Percentiles rank a stretch among this genome's conserved stretches.
These are phyloP conservation scores for Physaria fendleri DNA, from an alignment of 345 rosid genomes.

Conservation along the genomic window DNA sequence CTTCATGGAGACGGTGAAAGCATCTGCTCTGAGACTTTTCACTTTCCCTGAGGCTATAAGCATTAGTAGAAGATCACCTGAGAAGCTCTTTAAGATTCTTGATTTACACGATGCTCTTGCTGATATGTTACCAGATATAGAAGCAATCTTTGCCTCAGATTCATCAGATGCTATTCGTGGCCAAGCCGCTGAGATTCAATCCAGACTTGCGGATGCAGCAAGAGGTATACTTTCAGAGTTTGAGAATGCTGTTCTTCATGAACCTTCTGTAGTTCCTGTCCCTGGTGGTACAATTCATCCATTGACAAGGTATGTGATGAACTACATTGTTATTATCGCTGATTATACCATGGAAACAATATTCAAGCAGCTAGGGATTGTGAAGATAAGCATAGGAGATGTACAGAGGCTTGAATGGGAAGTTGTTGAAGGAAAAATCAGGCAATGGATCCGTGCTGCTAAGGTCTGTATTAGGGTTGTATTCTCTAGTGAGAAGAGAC, in stretches of 20 bases:
- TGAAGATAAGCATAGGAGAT: no score
- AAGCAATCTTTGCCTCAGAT: constrained; percentile 61
- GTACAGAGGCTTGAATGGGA: constrained; percentile 80
- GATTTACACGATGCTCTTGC: constrained; percentile 75
- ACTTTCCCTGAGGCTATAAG: constrained; percentile 91
- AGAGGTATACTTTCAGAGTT: constrained; percentile 83
- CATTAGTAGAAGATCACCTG: constrained; percentile 82
- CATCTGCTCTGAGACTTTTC: constrained; percentile 66
- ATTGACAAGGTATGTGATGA: no score
- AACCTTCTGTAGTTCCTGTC: constrained; percentile 66
- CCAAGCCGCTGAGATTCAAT: constrained; percentile 74
- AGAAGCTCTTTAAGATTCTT: constrained; percentile 85
- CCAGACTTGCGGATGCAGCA: constrained; percentile 78
- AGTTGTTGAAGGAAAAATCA: constrained; percentile 61
- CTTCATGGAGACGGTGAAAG: constrained; percentile 80
- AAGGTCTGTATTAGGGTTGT: constrained; percentile 62
- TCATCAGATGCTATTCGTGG: constrained; percentile 47
- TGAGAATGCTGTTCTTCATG: constrained; percentile 69
- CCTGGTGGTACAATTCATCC: no score
- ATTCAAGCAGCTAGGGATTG: no score
- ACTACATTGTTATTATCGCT: no score
- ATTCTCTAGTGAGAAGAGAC: constrained; percentile 81
- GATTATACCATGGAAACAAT: no score
- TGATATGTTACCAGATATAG: constrained; percentile 73
- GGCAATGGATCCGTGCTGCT: constrained; percentile 84